Percentiles rank a stretch among this genome's conserved stretches.
These are phyloP conservation scores for Colletotrichum sp. DNA, from an alignment of 2,329 filamentous ascomycete genomes.

Conservation along the genomic window DNA sequence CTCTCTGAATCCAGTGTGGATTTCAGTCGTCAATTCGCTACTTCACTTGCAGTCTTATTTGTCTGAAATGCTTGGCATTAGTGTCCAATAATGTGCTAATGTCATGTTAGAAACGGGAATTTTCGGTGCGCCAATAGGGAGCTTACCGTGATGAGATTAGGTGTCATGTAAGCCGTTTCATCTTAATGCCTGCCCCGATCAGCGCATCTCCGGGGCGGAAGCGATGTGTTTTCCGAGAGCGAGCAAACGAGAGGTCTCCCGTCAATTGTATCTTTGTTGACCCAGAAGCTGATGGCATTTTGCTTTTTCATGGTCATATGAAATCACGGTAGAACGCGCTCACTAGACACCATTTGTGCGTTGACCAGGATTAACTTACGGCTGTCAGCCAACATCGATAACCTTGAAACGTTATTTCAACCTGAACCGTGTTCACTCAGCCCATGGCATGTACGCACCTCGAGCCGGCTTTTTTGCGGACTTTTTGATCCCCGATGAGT, in stretches of 20 bases:
- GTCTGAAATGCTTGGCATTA: neutral
- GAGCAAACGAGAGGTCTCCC: neutral
- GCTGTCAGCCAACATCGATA: neutral
- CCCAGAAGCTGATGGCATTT: rapidly evolving
- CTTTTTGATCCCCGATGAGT: neutral
- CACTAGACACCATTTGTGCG: neutral
- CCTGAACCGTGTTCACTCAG: neutral
- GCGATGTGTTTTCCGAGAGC: neutral
- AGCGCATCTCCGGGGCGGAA: neutral
- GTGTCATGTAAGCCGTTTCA: neutral
- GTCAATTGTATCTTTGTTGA: neutral
- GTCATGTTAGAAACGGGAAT: neutral
- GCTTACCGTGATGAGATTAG: neutral
- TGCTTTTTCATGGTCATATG: neutral
- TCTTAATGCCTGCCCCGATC: neutral
- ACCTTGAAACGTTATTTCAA: neutral
- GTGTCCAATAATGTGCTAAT: neutral
- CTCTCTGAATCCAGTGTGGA: neutral
- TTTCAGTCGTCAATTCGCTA: neutral
- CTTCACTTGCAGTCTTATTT: neutral
- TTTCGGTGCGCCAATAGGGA: neutral
- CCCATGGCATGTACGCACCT: rapidly evolving
- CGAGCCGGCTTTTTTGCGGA: neutral
- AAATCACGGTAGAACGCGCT: neutral
- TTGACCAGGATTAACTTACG: neutral